These are phyloP conservation scores for Neofusicoccum kwambonambiense DNA, from an alignment of 2,329 filamentous ascomycete genomes.

Conservation along the genomic window DNA sequence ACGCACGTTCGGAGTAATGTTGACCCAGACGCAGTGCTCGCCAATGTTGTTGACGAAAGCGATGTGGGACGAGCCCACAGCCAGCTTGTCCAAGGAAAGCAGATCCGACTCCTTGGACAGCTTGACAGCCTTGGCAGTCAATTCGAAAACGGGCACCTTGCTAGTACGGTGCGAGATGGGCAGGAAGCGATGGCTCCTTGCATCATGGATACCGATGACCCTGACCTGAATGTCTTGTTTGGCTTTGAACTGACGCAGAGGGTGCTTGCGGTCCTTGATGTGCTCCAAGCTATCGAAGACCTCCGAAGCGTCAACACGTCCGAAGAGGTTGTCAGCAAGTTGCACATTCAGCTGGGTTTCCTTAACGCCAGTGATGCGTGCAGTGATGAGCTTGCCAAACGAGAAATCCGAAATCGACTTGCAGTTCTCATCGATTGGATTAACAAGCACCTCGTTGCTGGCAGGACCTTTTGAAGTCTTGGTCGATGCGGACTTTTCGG, in stretches of 20 bases:
- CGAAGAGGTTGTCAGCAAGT: conserved; percentile 82
- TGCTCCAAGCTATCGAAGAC: conserved; percentile 86
- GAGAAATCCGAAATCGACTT: conserved; percentile 68
- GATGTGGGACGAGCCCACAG: conserved; percentile 68
- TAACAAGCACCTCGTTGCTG: conserved; percentile 45
- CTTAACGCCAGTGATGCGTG: conserved; percentile 79
- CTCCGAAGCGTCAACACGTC: conserved; percentile 90
- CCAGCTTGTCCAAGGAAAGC: conserved; percentile 70
- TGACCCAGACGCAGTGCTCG: conserved; percentile 82
- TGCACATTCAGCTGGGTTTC: conserved; percentile 90
- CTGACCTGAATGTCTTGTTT: conserved; percentile 72
- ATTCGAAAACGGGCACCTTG: conserved; percentile 77
- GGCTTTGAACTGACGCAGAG: conserved; percentile 70
- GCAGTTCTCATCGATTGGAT: conserved; percentile 65
- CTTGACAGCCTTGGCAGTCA: conserved; percentile 69
- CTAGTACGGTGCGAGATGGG: conserved; percentile 83
- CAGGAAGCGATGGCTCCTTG: conserved; percentile 84
- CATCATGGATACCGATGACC: conserved; percentile 84
- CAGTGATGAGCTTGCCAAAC: conserved; percentile 72
- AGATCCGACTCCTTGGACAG: conserved; percentile 61
- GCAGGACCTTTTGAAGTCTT: conserved; percentile 25
- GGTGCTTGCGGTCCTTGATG: conserved; percentile 77
- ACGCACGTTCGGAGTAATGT: conserved; percentile 81
- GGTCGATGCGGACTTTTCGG: conserved; percentile 32
- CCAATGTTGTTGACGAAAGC: conserved; percentile 90